Evolutionary conservation across 2,329 filamentous ascomycete genomes (phyloP).

Genomic region (Penicillium oxalicum): DNA sequence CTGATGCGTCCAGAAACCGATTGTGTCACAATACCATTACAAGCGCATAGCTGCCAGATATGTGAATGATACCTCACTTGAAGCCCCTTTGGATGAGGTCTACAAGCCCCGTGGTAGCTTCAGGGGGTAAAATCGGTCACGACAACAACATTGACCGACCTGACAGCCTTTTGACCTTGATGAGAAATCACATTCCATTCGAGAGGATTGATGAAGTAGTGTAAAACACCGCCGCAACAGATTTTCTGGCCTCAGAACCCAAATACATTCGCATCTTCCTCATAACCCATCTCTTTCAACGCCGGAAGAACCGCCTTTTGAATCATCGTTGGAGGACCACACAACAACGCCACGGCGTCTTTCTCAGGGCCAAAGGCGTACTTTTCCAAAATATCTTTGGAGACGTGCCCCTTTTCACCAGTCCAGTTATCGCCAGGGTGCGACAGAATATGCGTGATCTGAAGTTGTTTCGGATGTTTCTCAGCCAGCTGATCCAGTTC

Average conservation of each 20-base stretch:
- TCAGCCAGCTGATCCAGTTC: neutral
- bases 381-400: neutral
- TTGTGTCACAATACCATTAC: too few relatives aligned
- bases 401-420: neutral
- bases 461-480: neutral
- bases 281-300: slow-evolving; percentile 43
- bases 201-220: too few relatives aligned
- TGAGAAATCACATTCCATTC: too few relatives aligned
- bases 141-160: too few relatives aligned
- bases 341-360: slow-evolving; percentile 43
- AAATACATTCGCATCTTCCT: slow-evolving; percentile 43
- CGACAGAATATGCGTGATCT: neutral
- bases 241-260: slow-evolving; percentile 15
- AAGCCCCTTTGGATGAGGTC: too few relatives aligned
- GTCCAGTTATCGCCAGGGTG: neutral
- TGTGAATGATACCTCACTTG: too few relatives aligned
- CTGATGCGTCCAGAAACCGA: too few relatives aligned
- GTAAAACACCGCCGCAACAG: too few relatives aligned
- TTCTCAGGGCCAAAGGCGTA: slow-evolving; percentile 28
- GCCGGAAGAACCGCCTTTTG: slow-evolving; percentile 48
- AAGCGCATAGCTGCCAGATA: too few relatives aligned
- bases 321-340: slow-evolving; percentile 48
- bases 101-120: too few relatives aligned
- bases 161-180: too few relatives aligned
- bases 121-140: too few relatives aligned